phyloP scores from a whole-genome alignment of 2,329 filamentous ascomycete species.

The Graphilbum fragrans region DNA sequence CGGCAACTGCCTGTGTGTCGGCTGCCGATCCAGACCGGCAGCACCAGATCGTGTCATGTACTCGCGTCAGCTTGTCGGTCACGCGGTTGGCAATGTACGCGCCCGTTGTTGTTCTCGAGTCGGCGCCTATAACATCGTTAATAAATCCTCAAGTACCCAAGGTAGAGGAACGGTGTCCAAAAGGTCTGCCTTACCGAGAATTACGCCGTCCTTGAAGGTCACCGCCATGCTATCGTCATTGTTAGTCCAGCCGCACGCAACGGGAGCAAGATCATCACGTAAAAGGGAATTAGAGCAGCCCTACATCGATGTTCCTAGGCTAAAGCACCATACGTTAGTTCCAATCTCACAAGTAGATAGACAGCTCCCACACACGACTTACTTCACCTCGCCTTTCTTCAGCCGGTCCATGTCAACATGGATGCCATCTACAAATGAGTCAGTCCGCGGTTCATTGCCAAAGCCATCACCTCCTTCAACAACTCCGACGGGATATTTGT shows the following conservation, averaged over 20 bases:
- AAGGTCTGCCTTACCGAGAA: constrained; percentile 48
- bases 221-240: constrained; percentile 88
- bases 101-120: constrained; percentile 94
- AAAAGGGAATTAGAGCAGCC: too few species aligned
- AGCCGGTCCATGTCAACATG: constrained; percentile 97
- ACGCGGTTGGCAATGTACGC: constrained; percentile 98
- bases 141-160: background rate
- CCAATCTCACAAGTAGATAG: background rate
- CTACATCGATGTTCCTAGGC: constrained; percentile 94
- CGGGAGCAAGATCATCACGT: too few species aligned
- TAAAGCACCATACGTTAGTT: constrained; percentile 25
- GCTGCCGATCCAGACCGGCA: constrained; percentile 95
- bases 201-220: constrained; percentile 97
- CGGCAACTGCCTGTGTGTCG: constrained; percentile 94
- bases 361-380: constrained; percentile 25
- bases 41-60: constrained; percentile 99
- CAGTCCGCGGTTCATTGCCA: background rate
- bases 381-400: constrained; percentile 99
- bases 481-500: background rate
- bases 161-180: background rate
- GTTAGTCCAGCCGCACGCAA: too few species aligned
- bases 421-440: constrained; percentile 67
- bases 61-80: constrained; percentile 96
- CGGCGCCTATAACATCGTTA: constrained; percentile 53
- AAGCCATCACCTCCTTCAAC: background rate